Base-by-base conservation (phyloP, 176 grass and related monocot genomes). In the Eremochloa ophiuroides region DNA sequence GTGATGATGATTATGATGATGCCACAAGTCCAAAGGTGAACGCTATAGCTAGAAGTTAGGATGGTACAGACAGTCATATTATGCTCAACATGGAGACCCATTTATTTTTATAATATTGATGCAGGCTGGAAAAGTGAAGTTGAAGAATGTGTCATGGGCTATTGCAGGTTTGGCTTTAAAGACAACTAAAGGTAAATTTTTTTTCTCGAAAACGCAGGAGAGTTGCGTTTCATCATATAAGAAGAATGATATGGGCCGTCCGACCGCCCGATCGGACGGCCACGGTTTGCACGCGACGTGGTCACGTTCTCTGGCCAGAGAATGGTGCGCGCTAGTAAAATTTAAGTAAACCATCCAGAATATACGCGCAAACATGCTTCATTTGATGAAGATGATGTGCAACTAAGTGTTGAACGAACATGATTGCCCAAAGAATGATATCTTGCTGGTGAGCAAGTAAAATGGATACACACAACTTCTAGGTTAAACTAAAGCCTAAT, bases 141-240 rank as follows among this genome's bases (percentile, higher is more conserved):
- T 94, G 84, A 98, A 86, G 86, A 98, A 98, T 81, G 88, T 98
- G 37, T 89, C 90, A 73, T 98, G 95, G 95, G 95, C 92, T 82
- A 94, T 98, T 69, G 83, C 94, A 58, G 46, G 87, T 81, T 89
- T 98, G 68, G 84, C 90, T 88, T 41, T 95, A 55, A 94, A 87
- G 69, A 71, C 50, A 84, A 89, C 44, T 55, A 94, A 91, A 94
- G 95, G 92, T 97, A 47, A 91, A 76, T 82, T 37, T n/a, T n/a
- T n/a, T n/a, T n/a, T n/a, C n/a, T n/a, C n/a, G n/a, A n/a, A n/a
- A n/a, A n/a, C n/a, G n/a, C n/a, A n/a, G n/a, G n/a, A n/a, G n/a
- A n/a, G n/a, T n/a, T n/a, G n/a, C n/a, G n/a, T n/a, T n/a, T n/a
- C n/a, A n/a, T n/a, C n/a, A n/a, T n/a, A n/a, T n/a, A n/a, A n/a